Evolutionary conservation across 805 yeast genomes (phyloP).

Genomic region (Komagataella ulmi): DNA sequence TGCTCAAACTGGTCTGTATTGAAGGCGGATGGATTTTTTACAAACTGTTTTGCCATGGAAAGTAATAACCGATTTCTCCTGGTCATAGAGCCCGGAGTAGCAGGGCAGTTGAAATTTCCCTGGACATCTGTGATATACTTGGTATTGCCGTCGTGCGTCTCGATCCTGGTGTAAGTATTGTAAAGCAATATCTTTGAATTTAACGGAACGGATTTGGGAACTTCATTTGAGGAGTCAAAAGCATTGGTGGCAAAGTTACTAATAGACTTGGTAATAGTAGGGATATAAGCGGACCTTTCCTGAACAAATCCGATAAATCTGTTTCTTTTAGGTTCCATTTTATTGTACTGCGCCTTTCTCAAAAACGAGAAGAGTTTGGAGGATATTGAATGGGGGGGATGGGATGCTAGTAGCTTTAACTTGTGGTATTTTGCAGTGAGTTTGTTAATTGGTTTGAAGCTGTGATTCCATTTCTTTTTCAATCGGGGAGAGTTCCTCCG

Average conservation of each 20-base stretch:
- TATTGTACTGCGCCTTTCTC: background rate
- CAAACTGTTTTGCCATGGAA: conserved; percentile 56
- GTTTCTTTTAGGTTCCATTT: conserved; percentile 15
- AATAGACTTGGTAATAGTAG: conserved; percentile 28
- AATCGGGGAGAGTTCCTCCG: background rate
- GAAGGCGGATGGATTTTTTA: conserved; percentile 21
- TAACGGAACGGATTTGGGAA: conserved; percentile 23
- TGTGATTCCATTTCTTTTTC: background rate
- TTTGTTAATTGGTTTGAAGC: background rate
- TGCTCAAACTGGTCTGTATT: conserved; percentile 22
- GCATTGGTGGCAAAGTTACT: conserved; percentile 4
- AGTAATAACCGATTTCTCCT: conserved; percentile 61
- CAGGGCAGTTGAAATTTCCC: conserved; percentile 40
- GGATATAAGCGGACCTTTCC: conserved; percentile 30
- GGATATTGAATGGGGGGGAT: background rate
- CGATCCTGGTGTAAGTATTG: conserved; percentile 35
- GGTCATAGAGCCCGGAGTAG: conserved; percentile 52
- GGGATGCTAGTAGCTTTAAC: background rate
- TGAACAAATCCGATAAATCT: conserved; percentile 33
- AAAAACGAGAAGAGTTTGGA: background rate
- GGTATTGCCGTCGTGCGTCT: conserved; percentile 9
- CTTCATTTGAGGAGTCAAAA: conserved; percentile 8
- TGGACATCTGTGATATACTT: conserved; percentile 47
- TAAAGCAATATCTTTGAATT: conserved; percentile 51
- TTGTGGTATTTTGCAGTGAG: background rate